Evolutionary conservation across 2,329 filamentous ascomycete species (phyloP), one percentile per base, ranked within the genome.

Genomic region (Aspergillus sp.): DNA sequence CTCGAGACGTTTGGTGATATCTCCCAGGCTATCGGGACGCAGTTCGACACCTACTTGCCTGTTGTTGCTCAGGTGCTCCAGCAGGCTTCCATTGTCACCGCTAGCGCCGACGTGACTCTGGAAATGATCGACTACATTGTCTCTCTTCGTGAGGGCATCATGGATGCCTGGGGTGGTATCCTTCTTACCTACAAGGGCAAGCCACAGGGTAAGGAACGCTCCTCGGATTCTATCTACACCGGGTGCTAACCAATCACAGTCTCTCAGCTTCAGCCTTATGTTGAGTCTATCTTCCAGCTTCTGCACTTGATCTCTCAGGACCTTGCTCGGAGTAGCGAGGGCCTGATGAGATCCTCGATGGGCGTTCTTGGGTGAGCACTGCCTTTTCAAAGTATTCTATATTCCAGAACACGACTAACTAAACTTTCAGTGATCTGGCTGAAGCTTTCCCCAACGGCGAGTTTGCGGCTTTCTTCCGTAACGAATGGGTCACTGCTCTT

Each of bases 131-230:
- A 97, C 74, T 99, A 99, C 70, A 87, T 99, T 62, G 84, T 95
- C 59, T 96, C 92, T 17, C 82, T 99, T 45, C 87, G 94, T 49
- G 95, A 99, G 70, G 94, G 93, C 62, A 97, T 99, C 61, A 96
- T 97, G 87, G 94, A 99, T 79, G 94, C 94, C 32, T 99, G 95
- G 92, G 91, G 92, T 65, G 94, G 94, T 61, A 94, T 96, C 60
- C 91, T 99, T 68, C 86, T 93, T 71, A 91, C 94, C 49, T 91
- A 97, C 87, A 95, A 94, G 79, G 76, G 81, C 47, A 89, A 66
- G 30, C 63, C 70, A 49, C 68, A 74, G 53, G 68, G 72, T 75
- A 65, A 52, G 69, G 59, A 47, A 24, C 16, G 8, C 19, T 50
- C 45, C 14, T 20, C 41, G 20, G 6, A 19, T 36, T 35, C 19